Conservation (phyloP, 2,329 filamentous ascomycete genomes). For the Sclerotinia spermophila region DNA sequence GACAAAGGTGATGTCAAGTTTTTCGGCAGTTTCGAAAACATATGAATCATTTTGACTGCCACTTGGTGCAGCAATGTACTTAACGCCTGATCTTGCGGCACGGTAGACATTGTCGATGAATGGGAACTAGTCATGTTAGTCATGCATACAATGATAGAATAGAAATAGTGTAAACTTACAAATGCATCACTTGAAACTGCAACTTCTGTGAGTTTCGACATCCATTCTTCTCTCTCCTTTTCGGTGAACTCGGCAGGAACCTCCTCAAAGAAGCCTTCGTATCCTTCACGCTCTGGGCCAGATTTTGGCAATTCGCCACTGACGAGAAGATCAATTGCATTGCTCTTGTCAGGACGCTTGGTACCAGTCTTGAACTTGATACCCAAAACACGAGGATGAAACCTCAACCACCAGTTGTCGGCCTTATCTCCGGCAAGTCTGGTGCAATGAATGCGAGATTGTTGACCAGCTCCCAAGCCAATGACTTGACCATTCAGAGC, state of each 20-base stretch:
- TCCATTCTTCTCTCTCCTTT: conserved; percentile 83
- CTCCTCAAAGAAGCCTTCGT: conserved; percentile 86
- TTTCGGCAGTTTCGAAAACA: conserved; percentile 86
- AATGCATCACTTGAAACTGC: conserved; percentile 93
- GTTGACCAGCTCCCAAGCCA: conserved; percentile 91
- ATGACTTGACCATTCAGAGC: conserved; percentile 90
- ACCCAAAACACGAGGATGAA: conserved; percentile 81
- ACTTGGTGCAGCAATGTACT: conserved; percentile 91
- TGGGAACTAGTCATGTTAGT: conserved; percentile 65
- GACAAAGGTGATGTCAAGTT: conserved; percentile 88
- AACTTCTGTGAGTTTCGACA: conserved; percentile 75
- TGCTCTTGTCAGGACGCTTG: conserved; percentile 96
- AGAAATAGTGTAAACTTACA: conserved; percentile 51
- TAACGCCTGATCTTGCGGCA: conserved; percentile 80
- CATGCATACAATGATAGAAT: conserved; percentile 3
- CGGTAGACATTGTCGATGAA: conserved; percentile 98
- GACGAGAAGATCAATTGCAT: conserved; percentile 93
- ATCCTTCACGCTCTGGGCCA: conserved; percentile 79
- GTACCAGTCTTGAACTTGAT: conserved; percentile 98
- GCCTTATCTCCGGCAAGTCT: conserved; percentile 96
- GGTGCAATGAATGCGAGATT: conserved; percentile 98
- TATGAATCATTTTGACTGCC: conserved; percentile 82
- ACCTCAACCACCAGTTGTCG: conserved; percentile 99
- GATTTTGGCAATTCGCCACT: conserved; percentile 82
- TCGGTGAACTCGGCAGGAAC: conserved; percentile 78